A percentile compares a stretch with the other conserved stretches of the same genome.
phyloP scores from a whole-genome alignment of 2,329 filamentous ascomycete genomes.

The Colletotrichum echinochloae region DNA sequence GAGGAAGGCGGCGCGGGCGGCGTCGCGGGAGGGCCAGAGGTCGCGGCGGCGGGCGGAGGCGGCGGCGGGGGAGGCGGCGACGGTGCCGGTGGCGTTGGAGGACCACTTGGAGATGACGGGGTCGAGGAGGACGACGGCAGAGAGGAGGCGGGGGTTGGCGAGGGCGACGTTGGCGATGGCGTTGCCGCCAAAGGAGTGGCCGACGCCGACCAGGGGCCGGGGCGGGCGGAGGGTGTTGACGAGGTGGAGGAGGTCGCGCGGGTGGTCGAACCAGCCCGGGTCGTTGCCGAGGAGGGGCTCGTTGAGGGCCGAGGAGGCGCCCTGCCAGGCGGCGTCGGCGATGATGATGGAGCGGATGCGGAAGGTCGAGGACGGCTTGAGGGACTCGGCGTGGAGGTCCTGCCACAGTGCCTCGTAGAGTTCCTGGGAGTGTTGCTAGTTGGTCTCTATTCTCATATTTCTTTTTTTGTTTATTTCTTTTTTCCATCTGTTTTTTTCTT shows the following conservation, averaged over 20 bases:
- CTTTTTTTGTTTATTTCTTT: too few species aligned
- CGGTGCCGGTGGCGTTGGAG: constrained; percentile 50
- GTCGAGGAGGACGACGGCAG: constrained; percentile 82
- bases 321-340: constrained; percentile 88
- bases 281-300: constrained; percentile 84
- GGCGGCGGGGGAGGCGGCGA: constrained; percentile 58
- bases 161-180: constrained; percentile 78
- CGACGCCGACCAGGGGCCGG: constrained; percentile 84
- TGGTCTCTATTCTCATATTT: too few species aligned
- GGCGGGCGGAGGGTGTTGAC: constrained; percentile 86
- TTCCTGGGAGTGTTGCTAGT: constrained; percentile 67
- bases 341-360: constrained; percentile 89
- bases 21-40: constrained; percentile 80
- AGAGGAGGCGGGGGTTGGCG: constrained; percentile 84
- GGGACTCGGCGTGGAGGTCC: constrained; percentile 73
- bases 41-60: constrained; percentile 81
- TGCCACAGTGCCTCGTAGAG: constrained; percentile 94
- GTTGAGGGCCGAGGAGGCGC: constrained; percentile 82
- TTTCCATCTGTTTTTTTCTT: not conserved
- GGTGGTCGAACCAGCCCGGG: constrained; percentile 83
- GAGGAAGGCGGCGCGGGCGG: constrained; percentile 74
- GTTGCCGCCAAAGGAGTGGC: constrained; percentile 89
- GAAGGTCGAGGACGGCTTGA: constrained; percentile 62
- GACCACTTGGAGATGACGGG: constrained; percentile 76
- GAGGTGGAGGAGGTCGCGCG: constrained; percentile 86